Percentiles rank a stretch among this genome's conserved stretches.
phyloP scores from a whole-genome alignment of 2,329 filamentous ascomycete genomes.

The Cytospora piceicola region DNA sequence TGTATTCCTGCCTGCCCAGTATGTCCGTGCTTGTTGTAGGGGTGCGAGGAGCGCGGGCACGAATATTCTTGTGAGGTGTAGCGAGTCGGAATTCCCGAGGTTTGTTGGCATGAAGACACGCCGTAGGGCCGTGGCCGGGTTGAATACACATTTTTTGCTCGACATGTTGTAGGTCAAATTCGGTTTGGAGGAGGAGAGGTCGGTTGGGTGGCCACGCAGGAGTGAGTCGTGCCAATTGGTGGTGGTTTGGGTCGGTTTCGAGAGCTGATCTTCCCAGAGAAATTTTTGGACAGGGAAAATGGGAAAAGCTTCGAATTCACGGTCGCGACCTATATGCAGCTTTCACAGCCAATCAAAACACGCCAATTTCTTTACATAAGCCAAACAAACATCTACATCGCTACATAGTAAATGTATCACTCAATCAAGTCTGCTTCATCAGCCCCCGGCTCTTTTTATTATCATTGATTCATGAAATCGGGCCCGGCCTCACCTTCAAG shows the following conservation, averaged over 20 bases:
- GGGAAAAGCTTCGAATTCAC: conserved; percentile 23
- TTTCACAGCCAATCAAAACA: conserved; percentile 16
- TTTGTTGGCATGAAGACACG: conserved; percentile 50
- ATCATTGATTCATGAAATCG: not conserved
- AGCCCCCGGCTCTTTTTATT: not conserved
- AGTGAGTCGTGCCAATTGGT: not conserved
- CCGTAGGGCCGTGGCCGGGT: conserved; percentile 50
- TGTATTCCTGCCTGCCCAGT: conserved; percentile 14
- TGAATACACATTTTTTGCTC: conserved; percentile 45
- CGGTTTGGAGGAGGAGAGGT: not conserved
- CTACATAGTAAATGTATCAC: not conserved
- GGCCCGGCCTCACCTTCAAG: not conserved
- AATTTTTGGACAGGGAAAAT: conserved; percentile 18
- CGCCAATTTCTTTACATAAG: conserved; percentile 17
- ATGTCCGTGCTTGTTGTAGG: conserved; percentile 15
- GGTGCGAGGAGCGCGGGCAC: conserved; percentile 26
- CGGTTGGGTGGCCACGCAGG: not conserved
- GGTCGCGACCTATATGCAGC: conserved; percentile 22
- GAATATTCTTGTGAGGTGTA: conserved; percentile 28
- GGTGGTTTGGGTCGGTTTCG: not conserved
- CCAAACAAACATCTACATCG: conserved; percentile 18
- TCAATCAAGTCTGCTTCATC: not conserved
- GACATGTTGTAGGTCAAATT: conserved; percentile 42
- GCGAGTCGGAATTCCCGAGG: conserved; percentile 31
- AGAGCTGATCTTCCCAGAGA: not conserved